Base-by-base conservation (phyloP, 2,329 filamentous ascomycete species). In the Stachybotrys chartarum region DNA sequence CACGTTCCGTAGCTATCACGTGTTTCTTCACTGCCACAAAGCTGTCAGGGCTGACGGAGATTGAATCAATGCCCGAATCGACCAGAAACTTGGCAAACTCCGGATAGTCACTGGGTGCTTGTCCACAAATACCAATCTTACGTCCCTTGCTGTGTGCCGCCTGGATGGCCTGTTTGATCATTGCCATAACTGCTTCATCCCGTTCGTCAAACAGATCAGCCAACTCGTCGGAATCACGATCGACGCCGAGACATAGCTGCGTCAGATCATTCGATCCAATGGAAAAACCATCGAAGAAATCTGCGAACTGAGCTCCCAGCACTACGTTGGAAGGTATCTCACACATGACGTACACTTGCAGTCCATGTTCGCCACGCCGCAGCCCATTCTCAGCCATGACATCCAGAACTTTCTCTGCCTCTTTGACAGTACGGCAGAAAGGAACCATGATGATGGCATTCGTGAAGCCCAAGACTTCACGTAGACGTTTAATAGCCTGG, bases 301-400 rank as follows among this genome's bases (percentile, higher is more conserved):
- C 55, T 1, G 66, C 61, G 55, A 74, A 74, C 31, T 64, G 52
- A 1, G 57, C 62, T 1, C 70, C 72, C 8, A 73, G 59, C 46
- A 74, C 72, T 16, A 73, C 69, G 44, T 73, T 74, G 12, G 70
- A 70, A 0, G 70, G 71, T 30, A 74, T 74, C 59, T 73, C 70
- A 56, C 71, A 73, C 70, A 74, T 74, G 48, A 72, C 67, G 53
- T 73, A 73, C 46, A 74, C 68, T 55, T 71, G 54, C 6, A 73
- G 62, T 6, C 69, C 70, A 2, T 66, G 61, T 48, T 70, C 65
- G 14, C 70, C 70, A 11, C 72, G 66, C 53, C 52, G 55, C n/a
- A 74, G 68, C 1, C 71, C 70, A 51, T 73, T 68, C 14, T 69
- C 63, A 3, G 63, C 68, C 70, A 72, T 70, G n/a, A 69, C 64